phyloP scores from a whole-genome alignment of 2,329 filamentous ascomycete genomes.

The Cladosporium sp. region DNA sequence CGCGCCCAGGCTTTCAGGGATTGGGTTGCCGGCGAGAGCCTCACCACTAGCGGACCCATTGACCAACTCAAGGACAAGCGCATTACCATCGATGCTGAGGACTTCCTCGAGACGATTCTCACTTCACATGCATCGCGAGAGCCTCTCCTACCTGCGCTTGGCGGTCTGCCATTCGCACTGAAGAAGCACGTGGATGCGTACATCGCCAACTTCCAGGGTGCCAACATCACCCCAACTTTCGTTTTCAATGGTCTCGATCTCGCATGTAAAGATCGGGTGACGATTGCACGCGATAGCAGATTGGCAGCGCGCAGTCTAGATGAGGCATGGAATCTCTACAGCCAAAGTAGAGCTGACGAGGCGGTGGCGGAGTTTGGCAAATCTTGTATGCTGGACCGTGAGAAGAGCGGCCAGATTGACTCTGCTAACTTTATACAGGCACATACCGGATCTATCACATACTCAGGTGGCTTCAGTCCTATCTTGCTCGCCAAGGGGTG shows the following conservation, averaged over 20 bases:
- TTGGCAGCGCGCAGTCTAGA: slow-evolving; percentile 26
- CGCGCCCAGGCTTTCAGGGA: slow-evolving; percentile 18
- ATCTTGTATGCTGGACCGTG: slow-evolving; percentile 54
- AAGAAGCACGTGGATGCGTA: slow-evolving; percentile 69
- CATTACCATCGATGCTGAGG: slow-evolving; percentile 82
- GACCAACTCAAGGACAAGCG: slow-evolving; percentile 68
- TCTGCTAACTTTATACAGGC: slow-evolving; percentile 45
- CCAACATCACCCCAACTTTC: slow-evolving; percentile 72
- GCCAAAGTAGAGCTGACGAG: slow-evolving; percentile 69
- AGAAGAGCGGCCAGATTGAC: not conserved
- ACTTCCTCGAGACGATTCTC: slow-evolving; percentile 79
- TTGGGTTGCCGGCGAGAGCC: slow-evolving; percentile 47
- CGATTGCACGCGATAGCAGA: slow-evolving; percentile 22
- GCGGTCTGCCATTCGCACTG: slow-evolving; percentile 78
- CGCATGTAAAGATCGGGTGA: slow-evolving; percentile 24
- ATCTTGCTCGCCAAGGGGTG: slow-evolving; percentile 64
- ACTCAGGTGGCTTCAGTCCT: slow-evolving; percentile 70
- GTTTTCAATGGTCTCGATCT: slow-evolving; percentile 81
- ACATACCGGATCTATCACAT: slow-evolving; percentile 68
- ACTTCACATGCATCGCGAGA: slow-evolving; percentile 69
- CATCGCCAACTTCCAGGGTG: slow-evolving; percentile 65
- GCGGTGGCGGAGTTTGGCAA: slow-evolving; percentile 85
- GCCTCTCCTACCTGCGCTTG: slow-evolving; percentile 83
- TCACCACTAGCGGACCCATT: slow-evolving; percentile 57
- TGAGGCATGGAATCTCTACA: slow-evolving; percentile 84